phyloP scores from a whole-genome alignment of 1,139 yeast genomes.

The Scheffersomyces segobiensis region DNA sequence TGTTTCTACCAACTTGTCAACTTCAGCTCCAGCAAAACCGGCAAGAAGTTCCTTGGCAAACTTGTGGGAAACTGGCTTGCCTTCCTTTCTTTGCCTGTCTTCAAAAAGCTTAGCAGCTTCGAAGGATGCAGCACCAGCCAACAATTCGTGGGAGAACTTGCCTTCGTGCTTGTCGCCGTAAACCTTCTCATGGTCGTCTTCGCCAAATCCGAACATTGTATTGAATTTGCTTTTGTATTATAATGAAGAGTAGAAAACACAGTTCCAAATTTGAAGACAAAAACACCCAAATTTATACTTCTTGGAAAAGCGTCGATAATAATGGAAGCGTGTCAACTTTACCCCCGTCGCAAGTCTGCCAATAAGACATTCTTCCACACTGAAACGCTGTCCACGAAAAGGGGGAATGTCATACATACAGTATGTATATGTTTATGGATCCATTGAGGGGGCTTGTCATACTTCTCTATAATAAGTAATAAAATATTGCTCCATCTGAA shows the following conservation, averaged over 20 bases:
- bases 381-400: not conserved
- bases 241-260: not conserved
- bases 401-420: slow-evolving; percentile 1
- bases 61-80: slow-evolving; percentile 31
- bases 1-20: slow-evolving; percentile 35
- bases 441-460: not conserved
- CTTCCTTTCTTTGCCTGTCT: slow-evolving; percentile 34
- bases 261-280: not conserved
- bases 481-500: not conserved
- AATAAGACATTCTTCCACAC: not conserved
- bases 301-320: not conserved
- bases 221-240: not conserved
- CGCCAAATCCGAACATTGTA: slow-evolving; percentile 20
- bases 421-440: not conserved
- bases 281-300: not conserved
- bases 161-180: slow-evolving; percentile 32
- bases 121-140: slow-evolving; percentile 37
- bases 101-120: slow-evolving; percentile 34
- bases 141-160: slow-evolving; percentile 31
- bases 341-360: not conserved
- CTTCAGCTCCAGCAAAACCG: slow-evolving; percentile 35
- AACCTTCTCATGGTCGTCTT: slow-evolving; percentile 21
- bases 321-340: not conserved
- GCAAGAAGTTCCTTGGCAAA: slow-evolving; percentile 32
- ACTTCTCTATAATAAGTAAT: not conserved